Evolutionary conservation across 2,329 filamentous ascomycete species (phyloP).

Genomic region (Cyphellophora europaea): DNA sequence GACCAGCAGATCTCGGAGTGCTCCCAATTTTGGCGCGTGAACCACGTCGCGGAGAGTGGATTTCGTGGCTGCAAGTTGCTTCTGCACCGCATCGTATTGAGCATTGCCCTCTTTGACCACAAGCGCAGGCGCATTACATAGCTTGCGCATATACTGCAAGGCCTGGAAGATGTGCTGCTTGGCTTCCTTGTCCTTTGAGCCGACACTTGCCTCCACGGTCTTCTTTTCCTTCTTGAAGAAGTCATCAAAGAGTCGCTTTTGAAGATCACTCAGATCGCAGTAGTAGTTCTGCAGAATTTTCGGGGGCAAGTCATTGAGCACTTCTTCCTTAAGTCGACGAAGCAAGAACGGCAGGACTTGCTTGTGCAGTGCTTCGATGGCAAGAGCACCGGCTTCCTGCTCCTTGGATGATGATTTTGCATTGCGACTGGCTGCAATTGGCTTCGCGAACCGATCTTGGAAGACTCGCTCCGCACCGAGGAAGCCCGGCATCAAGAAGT

Average conservation of each 20-base stretch:
- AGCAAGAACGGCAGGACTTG: conserved; percentile 95
- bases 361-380: conserved; percentile 97
- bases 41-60: conserved; percentile 74
- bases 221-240: conserved; percentile 91
- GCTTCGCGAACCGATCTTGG: conserved; percentile 86
- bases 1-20: conserved; percentile 85
- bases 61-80: conserved; percentile 65
- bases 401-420: conserved; percentile 97
- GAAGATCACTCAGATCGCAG: conserved; percentile 90
- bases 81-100: conserved; percentile 80
- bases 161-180: conserved; percentile 99
- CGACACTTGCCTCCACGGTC: conserved; percentile 73
- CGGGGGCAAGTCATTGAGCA: conserved; percentile 87
- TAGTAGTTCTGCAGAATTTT: conserved; percentile 99
- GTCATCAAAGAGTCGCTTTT: conserved; percentile 91
- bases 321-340: conserved; percentile 93
- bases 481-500: conserved; percentile 98
- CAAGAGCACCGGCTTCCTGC: conserved; percentile 90
- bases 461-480: conserved; percentile 95
- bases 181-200: conserved; percentile 76
- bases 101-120: conserved; percentile 93
- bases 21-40: conserved; percentile 87
- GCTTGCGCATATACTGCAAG: conserved; percentile 97
- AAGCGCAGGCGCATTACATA: conserved; percentile 93
- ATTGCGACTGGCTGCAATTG: conserved; percentile 86